phyloP scores from a whole-genome alignment of 2,329 filamentous ascomycete genomes.

The Aspergillus proliferans region DNA sequence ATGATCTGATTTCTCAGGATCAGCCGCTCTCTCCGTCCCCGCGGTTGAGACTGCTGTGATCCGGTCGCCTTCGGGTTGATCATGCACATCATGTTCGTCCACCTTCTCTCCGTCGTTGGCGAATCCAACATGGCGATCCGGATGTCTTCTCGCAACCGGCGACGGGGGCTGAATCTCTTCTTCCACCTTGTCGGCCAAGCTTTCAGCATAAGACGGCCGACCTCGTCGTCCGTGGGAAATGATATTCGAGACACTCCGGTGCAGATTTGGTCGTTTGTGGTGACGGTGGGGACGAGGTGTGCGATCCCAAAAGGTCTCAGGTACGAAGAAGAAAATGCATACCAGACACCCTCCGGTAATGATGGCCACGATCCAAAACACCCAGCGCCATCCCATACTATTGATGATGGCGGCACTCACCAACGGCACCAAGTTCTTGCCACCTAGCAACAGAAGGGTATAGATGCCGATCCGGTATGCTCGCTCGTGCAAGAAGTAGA shows the following conservation, averaged over 20 bases:
- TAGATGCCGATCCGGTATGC: slow-evolving; percentile 93
- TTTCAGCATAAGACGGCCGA: slow-evolving; percentile 20
- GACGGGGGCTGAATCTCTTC: slow-evolving; percentile 5
- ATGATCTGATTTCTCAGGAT: slow-evolving; percentile 9
- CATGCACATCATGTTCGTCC: slow-evolving; percentile 4
- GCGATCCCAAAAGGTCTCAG: slow-evolving; percentile 93
- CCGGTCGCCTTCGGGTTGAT: not conserved
- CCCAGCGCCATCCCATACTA: slow-evolving; percentile 76
- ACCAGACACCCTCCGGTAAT: slow-evolving; percentile 64
- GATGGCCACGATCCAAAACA: slow-evolving; percentile 82
- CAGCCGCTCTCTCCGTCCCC: not conserved
- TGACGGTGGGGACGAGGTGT: slow-evolving; percentile 53
- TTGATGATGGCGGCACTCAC: slow-evolving; percentile 82
- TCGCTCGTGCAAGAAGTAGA: slow-evolving; percentile 90
- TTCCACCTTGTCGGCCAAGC: slow-evolving; percentile 8
- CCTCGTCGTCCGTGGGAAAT: slow-evolving; percentile 30
- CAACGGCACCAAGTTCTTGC: slow-evolving; percentile 84
- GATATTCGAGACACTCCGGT: slow-evolving; percentile 33
- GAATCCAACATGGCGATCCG: slow-evolving; percentile 54
- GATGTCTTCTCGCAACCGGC: slow-evolving; percentile 20
- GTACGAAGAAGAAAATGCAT: slow-evolving; percentile 82
- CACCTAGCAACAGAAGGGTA: slow-evolving; percentile 77
- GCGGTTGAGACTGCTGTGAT: not conserved
- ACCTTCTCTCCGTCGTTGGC: slow-evolving; percentile 28
- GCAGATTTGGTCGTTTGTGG: slow-evolving; percentile 29